Percentiles rank a stretch among this genome's conserved stretches.
phyloP scores from a whole-genome alignment of 257 asterid genomes.

The Solanum peruvianum region DNA sequence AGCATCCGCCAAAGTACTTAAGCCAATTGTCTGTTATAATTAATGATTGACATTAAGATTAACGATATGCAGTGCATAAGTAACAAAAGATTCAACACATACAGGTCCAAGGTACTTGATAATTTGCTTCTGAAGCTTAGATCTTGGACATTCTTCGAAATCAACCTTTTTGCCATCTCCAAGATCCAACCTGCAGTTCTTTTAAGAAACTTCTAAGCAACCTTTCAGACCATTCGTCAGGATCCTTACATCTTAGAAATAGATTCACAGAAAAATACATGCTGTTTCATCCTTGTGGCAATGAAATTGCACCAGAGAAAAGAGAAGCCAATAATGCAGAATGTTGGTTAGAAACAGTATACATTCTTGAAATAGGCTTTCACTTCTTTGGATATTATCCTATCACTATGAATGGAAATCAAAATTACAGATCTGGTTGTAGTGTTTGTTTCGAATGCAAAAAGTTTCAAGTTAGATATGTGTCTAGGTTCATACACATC shows the following conservation, averaged over 20 bases:
- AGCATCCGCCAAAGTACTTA: not conserved
- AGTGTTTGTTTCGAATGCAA: not conserved
- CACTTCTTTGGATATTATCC: not conserved
- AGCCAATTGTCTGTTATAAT: not conserved
- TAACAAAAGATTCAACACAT: slow-evolving; percentile 19
- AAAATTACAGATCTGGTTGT: not conserved
- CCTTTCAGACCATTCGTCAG: not conserved
- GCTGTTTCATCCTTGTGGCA: not conserved
- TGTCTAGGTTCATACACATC: not conserved
- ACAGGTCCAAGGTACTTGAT: slow-evolving; percentile 96
- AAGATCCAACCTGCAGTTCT: slow-evolving; percentile 72
- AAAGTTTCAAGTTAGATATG: not conserved
- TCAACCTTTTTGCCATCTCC: slow-evolving; percentile 91
- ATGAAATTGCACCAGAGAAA: not conserved
- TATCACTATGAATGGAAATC: not conserved
- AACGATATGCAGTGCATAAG: not conserved
- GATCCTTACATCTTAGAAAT: not conserved
- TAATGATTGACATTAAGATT: not conserved
- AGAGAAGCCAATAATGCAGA: not conserved
- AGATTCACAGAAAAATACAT: not conserved
- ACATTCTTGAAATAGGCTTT: not conserved
- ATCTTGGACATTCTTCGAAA: slow-evolving; percentile 66
- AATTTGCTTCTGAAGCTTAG: slow-evolving; percentile 76
- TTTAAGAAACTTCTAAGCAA: not conserved
- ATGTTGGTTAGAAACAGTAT: not conserved